Base-by-base conservation (phyloP, 345 rosid species). In the Anacardium occidentale region DNA sequence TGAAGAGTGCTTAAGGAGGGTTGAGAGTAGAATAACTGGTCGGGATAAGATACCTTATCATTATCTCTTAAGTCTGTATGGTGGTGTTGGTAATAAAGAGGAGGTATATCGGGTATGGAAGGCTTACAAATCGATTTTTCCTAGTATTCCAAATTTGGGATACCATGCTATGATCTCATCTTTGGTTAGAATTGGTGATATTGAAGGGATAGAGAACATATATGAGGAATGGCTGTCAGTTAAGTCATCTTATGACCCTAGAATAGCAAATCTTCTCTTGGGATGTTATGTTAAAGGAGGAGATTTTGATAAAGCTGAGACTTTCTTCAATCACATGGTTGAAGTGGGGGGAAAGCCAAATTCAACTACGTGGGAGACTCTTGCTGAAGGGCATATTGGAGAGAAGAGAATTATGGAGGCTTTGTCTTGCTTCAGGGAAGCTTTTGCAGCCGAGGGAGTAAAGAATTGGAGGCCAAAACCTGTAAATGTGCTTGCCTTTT, bases 21-120 rank as follows among this genome's bases (percentile, higher is more conserved):
- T 87, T 65, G 99, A 95, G 85, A 85, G 90, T 56, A 86, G 89
- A 82, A 91, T 95, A 77, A 83, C 89, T 25, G 96, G 94, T 61
- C 82, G 98, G 64, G 84, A 86, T 83, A 88, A 91, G 73, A 84
- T 86, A 48, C 94, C 98, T 13, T 95, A 89, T 78, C 97, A 92
- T 80, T 95, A 92, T 84, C 90, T 95, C 57, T 78, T 92, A 72
- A 88, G 93, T 77, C 80, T 92, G 40, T 92, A 95, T 70, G 97
- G 97, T 60, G 82, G 85, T 73, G 69, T 85, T 25, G 94, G 90
- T 77, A 87, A 89, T 75, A 88, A 76, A 66, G 88, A 83, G 73
- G 97, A 92, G 83, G 76, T 92, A 21, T 80, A 79, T 73, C 86
- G 98, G 58, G 83, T 90, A 24, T 92, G 98, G 98, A 84, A 83